A percentile compares a stretch with the other conserved stretches of the same genome.
These are phyloP conservation scores for Entophlyctis luteolus DNA, from an alignment of 192 early-diverging fungal species.

Conservation along the genomic window DNA sequence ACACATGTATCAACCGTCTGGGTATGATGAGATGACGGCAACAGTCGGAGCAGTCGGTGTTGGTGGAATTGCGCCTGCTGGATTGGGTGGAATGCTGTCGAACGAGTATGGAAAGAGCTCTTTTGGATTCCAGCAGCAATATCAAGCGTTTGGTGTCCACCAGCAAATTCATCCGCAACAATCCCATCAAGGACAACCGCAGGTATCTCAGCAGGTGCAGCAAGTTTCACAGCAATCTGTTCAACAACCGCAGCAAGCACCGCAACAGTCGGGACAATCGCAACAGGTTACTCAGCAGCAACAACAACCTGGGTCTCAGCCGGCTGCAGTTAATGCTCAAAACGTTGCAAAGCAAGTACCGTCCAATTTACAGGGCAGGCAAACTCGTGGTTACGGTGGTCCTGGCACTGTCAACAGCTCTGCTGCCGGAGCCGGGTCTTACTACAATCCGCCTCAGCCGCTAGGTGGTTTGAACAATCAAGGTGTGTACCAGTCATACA, in stretches of 20 bases:
- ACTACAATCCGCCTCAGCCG: constrained; percentile 31
- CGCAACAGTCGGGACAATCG: constrained; percentile 15
- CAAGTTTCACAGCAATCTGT: too few species aligned
- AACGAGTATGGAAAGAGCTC: constrained; percentile 23
- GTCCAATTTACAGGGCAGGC: background rate
- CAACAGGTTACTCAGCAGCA: background rate
- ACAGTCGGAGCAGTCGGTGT: background rate
- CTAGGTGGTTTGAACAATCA: background rate
- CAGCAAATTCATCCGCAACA: constrained; percentile 10
- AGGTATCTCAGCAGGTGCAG: background rate
- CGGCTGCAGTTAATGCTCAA: background rate
- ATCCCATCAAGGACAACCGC: background rate
- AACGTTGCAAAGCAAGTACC: constrained; percentile 1
- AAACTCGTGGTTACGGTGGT: constrained; percentile 17
- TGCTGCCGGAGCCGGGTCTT: constrained; percentile 14
- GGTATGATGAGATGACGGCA: constrained; percentile 28
- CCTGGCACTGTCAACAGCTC: background rate
- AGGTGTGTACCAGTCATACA: constrained; percentile 12
- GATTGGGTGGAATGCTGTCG: constrained; percentile 16
- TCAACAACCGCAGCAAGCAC: too few species aligned
- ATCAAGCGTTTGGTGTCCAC: constrained; percentile 21
- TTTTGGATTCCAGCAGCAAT: constrained; percentile 12
- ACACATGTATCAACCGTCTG: constrained; percentile 31
- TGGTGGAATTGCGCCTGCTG: background rate
- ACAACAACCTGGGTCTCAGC: background rate